Percentiles rank a stretch among this genome's conserved stretches.
These are phyloP conservation scores for Cucumis variabilis DNA, from an alignment of 331 rosid species.

Conservation along the genomic window DNA sequence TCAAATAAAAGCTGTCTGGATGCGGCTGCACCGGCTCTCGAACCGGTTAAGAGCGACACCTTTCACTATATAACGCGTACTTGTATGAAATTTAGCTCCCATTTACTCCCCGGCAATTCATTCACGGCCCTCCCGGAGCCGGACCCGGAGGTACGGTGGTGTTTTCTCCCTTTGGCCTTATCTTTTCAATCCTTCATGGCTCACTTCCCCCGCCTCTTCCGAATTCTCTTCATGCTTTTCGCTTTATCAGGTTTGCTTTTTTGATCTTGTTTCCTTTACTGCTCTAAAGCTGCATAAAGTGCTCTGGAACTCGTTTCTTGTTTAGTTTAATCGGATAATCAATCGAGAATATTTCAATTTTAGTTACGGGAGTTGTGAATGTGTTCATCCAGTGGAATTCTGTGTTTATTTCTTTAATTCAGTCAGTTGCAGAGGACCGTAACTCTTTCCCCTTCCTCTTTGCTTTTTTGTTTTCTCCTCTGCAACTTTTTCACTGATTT, in stretches of 20 bases:
- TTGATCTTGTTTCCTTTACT: conserved; percentile 31
- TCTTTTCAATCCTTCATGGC: conserved; percentile 43
- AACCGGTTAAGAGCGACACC: neutral
- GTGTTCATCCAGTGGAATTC: neutral
- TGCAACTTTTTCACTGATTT: too few relatives aligned
- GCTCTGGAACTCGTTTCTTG: neutral
- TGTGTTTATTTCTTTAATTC: conserved; percentile 14
- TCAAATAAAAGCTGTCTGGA: conserved; percentile 21
- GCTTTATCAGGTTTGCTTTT: conserved; percentile 55
- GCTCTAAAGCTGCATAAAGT: conserved; percentile 27
- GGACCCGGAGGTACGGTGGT: neutral
- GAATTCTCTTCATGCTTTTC: conserved; percentile 50
- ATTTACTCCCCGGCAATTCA: neutral
- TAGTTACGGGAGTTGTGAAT: neutral
- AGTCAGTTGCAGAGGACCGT: neutral
- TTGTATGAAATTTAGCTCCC: neutral
- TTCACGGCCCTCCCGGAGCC: neutral
- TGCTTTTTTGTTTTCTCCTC: neutral
- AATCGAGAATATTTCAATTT: neutral
- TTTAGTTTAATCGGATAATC: neutral
- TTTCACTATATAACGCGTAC: neutral
- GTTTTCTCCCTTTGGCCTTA: neutral
- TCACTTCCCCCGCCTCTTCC: conserved; percentile 44
- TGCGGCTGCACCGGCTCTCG: neutral
- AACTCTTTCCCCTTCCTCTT: neutral